Conservation (phyloP, 2,329 filamentous ascomycete genomes). For the Cryphonectria carpinicola region DNA sequence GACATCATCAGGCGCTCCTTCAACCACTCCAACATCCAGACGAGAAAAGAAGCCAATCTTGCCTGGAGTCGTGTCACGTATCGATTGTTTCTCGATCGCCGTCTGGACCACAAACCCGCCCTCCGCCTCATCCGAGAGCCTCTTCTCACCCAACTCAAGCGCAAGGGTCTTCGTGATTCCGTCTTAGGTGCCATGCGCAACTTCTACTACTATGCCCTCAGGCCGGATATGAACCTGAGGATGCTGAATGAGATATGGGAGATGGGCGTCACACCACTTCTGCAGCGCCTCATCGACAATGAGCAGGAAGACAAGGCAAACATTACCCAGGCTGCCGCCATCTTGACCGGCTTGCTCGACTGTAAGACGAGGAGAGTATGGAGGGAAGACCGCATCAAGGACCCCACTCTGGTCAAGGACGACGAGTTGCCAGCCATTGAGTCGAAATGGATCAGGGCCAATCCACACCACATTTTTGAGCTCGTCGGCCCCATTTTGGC, state of each 20-base stretch:
- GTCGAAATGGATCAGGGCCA: constrained; percentile 82
- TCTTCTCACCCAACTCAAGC: constrained; percentile 68
- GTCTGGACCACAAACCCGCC: constrained; percentile 27
- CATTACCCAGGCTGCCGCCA: constrained; percentile 62
- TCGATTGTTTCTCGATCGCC: constrained; percentile 67
- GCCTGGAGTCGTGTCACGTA: constrained; percentile 89
- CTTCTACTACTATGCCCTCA: constrained; percentile 81
- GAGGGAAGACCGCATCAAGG: constrained; percentile 73
- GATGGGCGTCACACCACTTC: constrained; percentile 67
- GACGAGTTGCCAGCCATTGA: constrained; percentile 86
- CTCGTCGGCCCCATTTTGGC: constrained; percentile 64
- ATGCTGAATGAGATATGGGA: constrained; percentile 82
- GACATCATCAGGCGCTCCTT: constrained; percentile 81
- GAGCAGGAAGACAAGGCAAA: constrained; percentile 48
- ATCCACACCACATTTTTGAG: constrained; percentile 66
- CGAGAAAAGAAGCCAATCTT: constrained; percentile 75
- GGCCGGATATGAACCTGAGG: constrained; percentile 66
- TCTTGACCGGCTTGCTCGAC: constrained; percentile 76
- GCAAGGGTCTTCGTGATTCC: constrained; percentile 62
- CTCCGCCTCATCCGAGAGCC: constrained; percentile 61
- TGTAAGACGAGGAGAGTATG: constrained; percentile 64
- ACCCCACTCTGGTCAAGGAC: constrained; percentile 59
- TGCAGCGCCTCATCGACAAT: constrained; percentile 58
- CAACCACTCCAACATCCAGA: constrained; percentile 73
- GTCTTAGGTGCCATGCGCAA: constrained; percentile 75